These are phyloP conservation scores for Rhizophora apiculata DNA, from an alignment of 345 rosid genomes.

Conservation along the genomic window DNA sequence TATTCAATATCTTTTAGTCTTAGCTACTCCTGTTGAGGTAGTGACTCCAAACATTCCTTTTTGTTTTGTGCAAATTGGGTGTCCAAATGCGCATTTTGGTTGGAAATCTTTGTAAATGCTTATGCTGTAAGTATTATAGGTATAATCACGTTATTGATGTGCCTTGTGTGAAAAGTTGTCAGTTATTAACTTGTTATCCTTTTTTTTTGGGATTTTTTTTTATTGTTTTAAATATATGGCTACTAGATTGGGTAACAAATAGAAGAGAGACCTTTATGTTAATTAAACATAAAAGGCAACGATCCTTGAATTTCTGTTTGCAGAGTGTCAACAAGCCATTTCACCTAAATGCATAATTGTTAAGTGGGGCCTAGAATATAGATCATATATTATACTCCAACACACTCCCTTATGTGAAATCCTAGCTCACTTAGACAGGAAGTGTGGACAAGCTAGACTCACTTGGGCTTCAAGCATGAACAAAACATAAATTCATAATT, in stretches of 20 bases:
- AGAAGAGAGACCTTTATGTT: background rate
- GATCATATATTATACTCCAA: too few species aligned
- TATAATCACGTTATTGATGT: conserved; percentile 1
- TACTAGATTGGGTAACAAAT: background rate
- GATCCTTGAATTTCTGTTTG: too few species aligned
- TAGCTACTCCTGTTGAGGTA: conserved; percentile 96
- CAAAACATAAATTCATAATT: too few species aligned
- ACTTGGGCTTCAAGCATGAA: too few species aligned
- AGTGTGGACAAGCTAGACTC: too few species aligned
- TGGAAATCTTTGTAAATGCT: background rate
- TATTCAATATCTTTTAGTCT: conserved; percentile 76
- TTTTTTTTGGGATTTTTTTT: too few species aligned
- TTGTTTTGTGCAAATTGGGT: background rate
- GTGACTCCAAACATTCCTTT: background rate
- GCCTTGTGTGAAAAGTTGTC: background rate
- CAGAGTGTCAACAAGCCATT: too few species aligned
- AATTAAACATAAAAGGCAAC: background rate
- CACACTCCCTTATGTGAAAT: too few species aligned
- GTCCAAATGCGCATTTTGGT: conserved; percentile 3
- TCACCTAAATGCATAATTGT: too few species aligned
- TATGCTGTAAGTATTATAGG: background rate
- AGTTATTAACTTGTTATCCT: background rate
- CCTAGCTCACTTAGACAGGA: too few species aligned
- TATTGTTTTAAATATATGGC: background rate
- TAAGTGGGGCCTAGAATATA: too few species aligned